Conservation (phyloP, 768 basidiomycete species). For the Steccherinum ochraceum region DNA sequence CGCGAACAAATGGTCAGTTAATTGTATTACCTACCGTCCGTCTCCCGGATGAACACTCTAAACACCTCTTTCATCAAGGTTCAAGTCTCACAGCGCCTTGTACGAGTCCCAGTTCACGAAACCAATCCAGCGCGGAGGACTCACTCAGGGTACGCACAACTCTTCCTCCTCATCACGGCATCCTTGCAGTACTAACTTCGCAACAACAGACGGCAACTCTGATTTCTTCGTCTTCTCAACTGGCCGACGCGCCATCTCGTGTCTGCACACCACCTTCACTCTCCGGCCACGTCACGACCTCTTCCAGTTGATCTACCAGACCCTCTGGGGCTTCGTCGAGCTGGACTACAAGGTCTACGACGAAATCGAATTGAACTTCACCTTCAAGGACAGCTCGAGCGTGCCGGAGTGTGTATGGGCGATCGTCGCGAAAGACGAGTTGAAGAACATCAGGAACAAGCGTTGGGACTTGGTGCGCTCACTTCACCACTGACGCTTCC, state of each 20-base stretch:
- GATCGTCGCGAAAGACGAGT: conserved; percentile 73
- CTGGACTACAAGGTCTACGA: conserved; percentile 67
- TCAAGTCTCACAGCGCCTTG: conserved; percentile 50
- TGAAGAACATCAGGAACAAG: conserved; percentile 56
- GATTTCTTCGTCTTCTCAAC: conserved; percentile 87
- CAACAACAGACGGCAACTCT: conserved; percentile 60
- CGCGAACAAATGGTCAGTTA: conserved; percentile 64
- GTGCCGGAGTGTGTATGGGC: conserved; percentile 78
- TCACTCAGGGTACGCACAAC: conserved; percentile 17
- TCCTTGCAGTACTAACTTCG: conserved; percentile 18
- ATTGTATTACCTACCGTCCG: not conserved
- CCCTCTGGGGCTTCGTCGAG: conserved; percentile 61
- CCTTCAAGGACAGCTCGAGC: conserved; percentile 43
- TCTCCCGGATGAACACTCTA: conserved; percentile 1
- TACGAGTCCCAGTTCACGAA: conserved; percentile 71
- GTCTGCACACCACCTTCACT: conserved; percentile 74
- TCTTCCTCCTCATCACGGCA: too few species aligned
- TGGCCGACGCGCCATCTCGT: conserved; percentile 69
- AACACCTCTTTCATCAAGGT: conserved; percentile 35
- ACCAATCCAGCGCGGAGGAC: conserved; percentile 44
- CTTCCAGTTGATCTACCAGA: conserved; percentile 57
- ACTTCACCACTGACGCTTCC: not conserved
- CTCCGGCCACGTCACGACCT: conserved; percentile 83
- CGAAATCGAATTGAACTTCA: conserved; percentile 74
- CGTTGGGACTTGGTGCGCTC: conserved; percentile 88